phyloP scores from a whole-genome alignment of 768 basidiomycete species.

The Coprinopsis strossmayeri region DNA sequence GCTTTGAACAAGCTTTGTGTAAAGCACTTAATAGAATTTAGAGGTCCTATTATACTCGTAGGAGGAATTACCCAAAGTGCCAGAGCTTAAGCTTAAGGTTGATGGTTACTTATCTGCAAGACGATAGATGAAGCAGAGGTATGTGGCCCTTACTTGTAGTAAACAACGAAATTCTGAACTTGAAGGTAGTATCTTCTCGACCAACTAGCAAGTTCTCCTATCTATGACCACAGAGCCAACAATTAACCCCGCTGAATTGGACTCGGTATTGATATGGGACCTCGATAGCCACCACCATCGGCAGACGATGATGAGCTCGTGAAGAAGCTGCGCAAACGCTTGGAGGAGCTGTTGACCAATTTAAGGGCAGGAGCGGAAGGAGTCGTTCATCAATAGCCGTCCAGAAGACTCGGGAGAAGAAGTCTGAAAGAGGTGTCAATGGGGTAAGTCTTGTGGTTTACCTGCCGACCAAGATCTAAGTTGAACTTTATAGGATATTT shows the following conservation, averaged over 20 bases:
- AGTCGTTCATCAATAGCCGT: too few relatives aligned
- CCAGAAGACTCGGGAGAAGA: too few relatives aligned
- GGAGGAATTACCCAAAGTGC: neutral
- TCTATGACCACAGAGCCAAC: neutral
- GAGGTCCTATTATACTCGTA: neutral
- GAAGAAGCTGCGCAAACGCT: conserved; percentile 28
- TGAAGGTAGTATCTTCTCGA: neutral
- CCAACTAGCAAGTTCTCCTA: neutral
- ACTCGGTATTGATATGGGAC: neutral
- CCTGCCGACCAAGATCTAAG: too few relatives aligned
- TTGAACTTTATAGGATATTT: too few relatives aligned
- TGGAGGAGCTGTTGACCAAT: conserved; percentile 28
- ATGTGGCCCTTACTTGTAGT: neutral
- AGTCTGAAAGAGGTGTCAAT: too few relatives aligned
- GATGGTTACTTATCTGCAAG: neutral
- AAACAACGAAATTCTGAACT: neutral
- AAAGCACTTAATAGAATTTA: neutral
- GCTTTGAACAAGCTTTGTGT: neutral
- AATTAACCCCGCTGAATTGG: neutral
- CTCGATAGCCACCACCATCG: conserved; percentile 32
- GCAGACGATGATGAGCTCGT: conserved; percentile 30
- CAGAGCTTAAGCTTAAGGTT: neutral
- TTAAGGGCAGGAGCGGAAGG: conserved; percentile 31
- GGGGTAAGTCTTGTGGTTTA: too few relatives aligned
- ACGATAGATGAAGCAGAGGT: neutral